phyloP scores from a whole-genome alignment of 2,329 filamentous ascomycete species.

The Pseudophaeomoniella oleicola region DNA sequence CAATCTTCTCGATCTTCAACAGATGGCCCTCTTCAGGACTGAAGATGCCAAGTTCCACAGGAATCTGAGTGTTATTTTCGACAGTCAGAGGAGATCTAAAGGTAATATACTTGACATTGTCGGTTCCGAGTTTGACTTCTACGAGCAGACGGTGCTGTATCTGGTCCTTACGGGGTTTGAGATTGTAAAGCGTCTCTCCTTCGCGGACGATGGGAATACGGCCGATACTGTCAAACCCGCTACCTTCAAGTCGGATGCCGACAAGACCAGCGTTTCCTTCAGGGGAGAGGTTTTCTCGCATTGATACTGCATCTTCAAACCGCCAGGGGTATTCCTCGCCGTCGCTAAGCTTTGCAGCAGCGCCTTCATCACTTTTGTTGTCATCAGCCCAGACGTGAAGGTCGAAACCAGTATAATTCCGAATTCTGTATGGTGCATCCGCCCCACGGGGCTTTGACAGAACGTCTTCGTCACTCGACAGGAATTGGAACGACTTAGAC shows the following conservation, averaged over 20 bases:
- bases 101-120: conserved; percentile 97
- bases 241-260: conserved; percentile 73
- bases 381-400: conserved; percentile 70
- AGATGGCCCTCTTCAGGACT: conserved; percentile 76
- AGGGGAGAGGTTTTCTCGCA: conserved; percentile 79
- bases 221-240: conserved; percentile 80
- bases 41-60: conserved; percentile 83
- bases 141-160: conserved; percentile 82
- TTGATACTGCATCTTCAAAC: conserved; percentile 92
- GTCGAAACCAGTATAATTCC: conserved; percentile 91
- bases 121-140: conserved; percentile 75
- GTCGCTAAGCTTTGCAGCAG: conserved; percentile 66
- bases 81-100: conserved; percentile 81
- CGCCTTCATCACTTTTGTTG: conserved; percentile 48
- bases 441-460: conserved; percentile 82
- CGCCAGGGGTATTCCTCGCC: conserved; percentile 89
- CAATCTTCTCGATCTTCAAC: conserved; percentile 94
- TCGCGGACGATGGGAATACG: conserved; percentile 87
- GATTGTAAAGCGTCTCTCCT: conserved; percentile 77
- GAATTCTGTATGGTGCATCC: conserved; percentile 83
- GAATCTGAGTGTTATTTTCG: conserved; percentile 94
- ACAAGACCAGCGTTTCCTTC: conserved; percentile 71
- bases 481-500: conserved; percentile 83
- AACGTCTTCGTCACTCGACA: conserved; percentile 78
- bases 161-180: conserved; percentile 74